Evolutionary conservation across 139 green algal genomes (phyloP), one percentile per base, ranked within the genome.

Genomic region (Pleodorina starrii): DNA sequence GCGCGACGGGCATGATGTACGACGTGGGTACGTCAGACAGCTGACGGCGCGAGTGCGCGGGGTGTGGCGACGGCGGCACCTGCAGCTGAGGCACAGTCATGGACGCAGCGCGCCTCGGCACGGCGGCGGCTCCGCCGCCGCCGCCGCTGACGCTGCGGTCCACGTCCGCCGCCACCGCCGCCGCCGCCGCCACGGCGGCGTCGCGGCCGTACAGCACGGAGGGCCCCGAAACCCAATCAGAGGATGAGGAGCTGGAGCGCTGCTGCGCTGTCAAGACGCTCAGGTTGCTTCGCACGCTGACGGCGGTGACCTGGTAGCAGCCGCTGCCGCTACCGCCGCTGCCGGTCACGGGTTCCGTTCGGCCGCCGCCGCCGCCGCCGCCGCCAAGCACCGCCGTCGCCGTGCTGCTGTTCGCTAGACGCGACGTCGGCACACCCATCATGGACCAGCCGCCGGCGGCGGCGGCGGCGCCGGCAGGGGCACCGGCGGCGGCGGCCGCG

Each of bases 341-440:
- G 63, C n/a, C n/a, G n/a, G n/a, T n/a, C n/a, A n/a, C n/a, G n/a
- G n/a, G n/a, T n/a, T n/a, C n/a, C n/a, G 12, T 57, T 43, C 63
- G 29, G n/a, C 63, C 29, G 63, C 19, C 63, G 63, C 63, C 63
- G 63, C 27, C 72, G 25, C 43, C 40, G 23, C 40, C 72, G 40
- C 6, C 43, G 72, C 72, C 72, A 19, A 77, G 36, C 3, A 32
- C 32, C 69, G 32, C 32, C 32, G 9, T 54, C 42, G 72, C 72
- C 4, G 72, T 80, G 7, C 74, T 82, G 74, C 74, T 66, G 74
- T 63, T 42, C 35, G 74, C 74, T 27, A 82, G 74, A 5, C 74
- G 17, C 46, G 74, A 82, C 2, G 46, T 66, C 12, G 74, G 42
- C 43, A n/a, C n/a, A n/a, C n/a, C n/a, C n/a, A n/a, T n/a, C n/a